Evolutionary conservation across 495 filamentous ascomycete genomes (phyloP).

Genomic region (Bacidia gigantensis): DNA sequence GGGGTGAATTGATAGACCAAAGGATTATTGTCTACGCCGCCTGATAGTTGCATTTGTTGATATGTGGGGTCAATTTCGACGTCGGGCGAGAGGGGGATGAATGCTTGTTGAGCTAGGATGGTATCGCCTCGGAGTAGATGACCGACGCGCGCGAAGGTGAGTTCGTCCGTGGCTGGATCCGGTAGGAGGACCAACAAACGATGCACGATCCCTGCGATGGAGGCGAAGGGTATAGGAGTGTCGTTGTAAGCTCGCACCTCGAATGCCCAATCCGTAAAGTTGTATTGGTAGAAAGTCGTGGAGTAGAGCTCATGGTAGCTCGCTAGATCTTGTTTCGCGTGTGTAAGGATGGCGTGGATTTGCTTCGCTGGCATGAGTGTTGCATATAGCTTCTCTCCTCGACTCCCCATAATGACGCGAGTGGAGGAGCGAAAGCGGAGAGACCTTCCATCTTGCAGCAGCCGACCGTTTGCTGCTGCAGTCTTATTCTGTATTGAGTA

Average conservation of each 20-base stretch:
- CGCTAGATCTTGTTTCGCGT: background rate
- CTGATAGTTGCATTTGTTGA: background rate
- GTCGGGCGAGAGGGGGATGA: background rate
- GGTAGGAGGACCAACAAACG: background rate
- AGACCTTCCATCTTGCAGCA: background rate
- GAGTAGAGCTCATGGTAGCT: background rate
- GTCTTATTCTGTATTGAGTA: background rate
- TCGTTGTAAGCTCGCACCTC: background rate
- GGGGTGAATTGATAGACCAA: background rate
- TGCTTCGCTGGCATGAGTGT: background rate
- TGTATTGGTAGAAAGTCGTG: background rate
- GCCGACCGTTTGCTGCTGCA: background rate
- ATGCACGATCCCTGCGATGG: background rate
- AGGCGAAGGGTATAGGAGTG: background rate
- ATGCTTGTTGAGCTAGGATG: background rate
- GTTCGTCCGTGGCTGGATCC: background rate
- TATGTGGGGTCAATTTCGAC: background rate
- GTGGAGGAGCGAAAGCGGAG: background rate
- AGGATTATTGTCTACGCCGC: background rate
- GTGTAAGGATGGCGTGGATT: background rate
- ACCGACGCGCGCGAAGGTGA: background rate
- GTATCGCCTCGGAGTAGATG: background rate
- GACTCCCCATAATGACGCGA: background rate
- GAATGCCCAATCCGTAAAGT: background rate
- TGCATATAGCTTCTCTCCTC: background rate